A percentile compares a stretch with the other conserved stretches of the same genome.
Conservation (phyloP, 257 asterid species). For the Linderniella brevidens region DNA sequence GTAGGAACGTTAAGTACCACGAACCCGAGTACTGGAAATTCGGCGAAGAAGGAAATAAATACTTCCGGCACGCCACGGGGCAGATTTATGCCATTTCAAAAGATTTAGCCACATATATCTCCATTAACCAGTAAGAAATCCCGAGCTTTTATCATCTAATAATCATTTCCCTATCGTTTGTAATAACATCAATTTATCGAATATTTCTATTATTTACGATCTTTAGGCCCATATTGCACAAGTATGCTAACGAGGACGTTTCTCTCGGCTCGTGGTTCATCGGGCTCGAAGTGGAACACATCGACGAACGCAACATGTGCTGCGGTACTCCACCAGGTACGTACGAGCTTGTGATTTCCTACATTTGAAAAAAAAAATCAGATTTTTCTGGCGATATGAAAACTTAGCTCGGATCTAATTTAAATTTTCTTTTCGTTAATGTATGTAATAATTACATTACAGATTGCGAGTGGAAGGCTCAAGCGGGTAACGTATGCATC, state of each 20-base stretch:
- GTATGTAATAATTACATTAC: not conserved
- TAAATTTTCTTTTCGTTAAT: no score
- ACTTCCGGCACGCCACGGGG: conserved; percentile 82
- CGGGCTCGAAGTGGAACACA: conserved; percentile 71
- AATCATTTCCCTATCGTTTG: not conserved
- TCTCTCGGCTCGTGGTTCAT: conserved; percentile 66
- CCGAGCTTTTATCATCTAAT: not conserved
- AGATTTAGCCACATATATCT: conserved; percentile 58
- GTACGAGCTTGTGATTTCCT: no score
- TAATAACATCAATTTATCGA: no score
- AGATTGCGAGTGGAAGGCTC: conserved; percentile 42
- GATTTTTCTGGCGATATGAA: no score
- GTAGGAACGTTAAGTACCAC: conserved; percentile 56
- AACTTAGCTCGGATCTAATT: no score
- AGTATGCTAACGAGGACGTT: conserved; percentile 68
- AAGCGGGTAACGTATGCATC: conserved; percentile 44
- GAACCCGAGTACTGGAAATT: conserved; percentile 84
- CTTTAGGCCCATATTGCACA: conserved; percentile 42
- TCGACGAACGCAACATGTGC: conserved; percentile 61
- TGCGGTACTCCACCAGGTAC: conserved; percentile 75
- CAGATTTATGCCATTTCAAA: conserved; percentile 65
- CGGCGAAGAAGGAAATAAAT: conserved; percentile 74
- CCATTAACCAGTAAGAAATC: conserved; percentile 42
- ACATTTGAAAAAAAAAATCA: no score
- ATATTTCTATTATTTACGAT: no score